Conservation (phyloP, 164 flowering plant genomes). For the Euptelea pleiosperma region DNA sequence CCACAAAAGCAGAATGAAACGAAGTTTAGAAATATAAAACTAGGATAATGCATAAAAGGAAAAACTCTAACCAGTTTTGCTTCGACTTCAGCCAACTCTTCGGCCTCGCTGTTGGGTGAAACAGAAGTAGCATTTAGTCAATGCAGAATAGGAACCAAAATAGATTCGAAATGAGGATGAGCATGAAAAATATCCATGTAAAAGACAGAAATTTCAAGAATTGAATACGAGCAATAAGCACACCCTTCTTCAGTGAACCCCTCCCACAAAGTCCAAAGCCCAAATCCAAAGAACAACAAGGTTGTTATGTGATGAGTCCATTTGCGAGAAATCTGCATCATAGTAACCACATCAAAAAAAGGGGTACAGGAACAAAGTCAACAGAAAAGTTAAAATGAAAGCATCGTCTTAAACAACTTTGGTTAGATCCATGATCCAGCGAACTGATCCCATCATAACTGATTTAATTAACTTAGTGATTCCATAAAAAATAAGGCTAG, state of each 20-base stretch:
- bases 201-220: not conserved
- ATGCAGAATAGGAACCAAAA: constrained; percentile 3
- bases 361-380: not conserved
- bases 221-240: constrained; percentile 8
- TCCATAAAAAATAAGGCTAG: no score
- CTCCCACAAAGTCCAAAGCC: constrained; percentile 94
- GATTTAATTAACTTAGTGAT: no score
- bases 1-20: constrained; percentile 9
- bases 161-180: not conserved
- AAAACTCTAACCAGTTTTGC: constrained; percentile 65
- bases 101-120: constrained; percentile 56
- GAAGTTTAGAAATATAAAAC: constrained; percentile 3
- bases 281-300: constrained; percentile 81
- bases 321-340: constrained; percentile 71
- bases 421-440: no score
- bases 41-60: not conserved
- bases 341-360: not conserved
- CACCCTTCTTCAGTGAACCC: constrained; percentile 75
- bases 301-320: constrained; percentile 95
- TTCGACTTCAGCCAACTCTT: constrained; percentile 93
- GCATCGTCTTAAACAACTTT: no score
- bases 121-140: constrained; percentile 11
- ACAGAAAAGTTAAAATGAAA: no score
- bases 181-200: not conserved
- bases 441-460: no score